phyloP scores from a whole-genome alignment of 306 rosid genomes.

The Vigna nakashimae region DNA sequence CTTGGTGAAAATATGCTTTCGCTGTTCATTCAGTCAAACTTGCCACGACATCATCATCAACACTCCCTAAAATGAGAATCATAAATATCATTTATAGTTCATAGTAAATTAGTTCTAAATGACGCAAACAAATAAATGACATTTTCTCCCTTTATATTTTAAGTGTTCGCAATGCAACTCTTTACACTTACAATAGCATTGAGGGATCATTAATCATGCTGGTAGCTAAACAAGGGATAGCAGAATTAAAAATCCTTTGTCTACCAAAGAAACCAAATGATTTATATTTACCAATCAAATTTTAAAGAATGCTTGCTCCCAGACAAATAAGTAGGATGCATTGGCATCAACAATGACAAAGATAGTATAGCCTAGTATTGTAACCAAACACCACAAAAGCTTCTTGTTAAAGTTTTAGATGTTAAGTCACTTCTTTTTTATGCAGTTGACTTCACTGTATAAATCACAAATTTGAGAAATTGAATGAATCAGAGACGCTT shows the following conservation, averaged over 20 bases:
- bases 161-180: conserved; percentile 17
- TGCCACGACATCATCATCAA: conserved; percentile 36
- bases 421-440: too few relatives aligned
- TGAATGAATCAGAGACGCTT: too few relatives aligned
- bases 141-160: neutral
- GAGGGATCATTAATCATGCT: neutral
- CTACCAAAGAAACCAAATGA: conserved; percentile 9
- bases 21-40: conserved; percentile 32
- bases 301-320: too few relatives aligned
- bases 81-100: conserved; percentile 37
- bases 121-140: conserved; percentile 16
- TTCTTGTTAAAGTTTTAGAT: too few relatives aligned
- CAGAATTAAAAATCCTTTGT: neutral
- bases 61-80: conserved; percentile 46
- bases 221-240: neutral
- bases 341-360: too few relatives aligned
- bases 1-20: conserved; percentile 29
- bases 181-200: neutral
- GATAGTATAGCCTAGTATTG: too few relatives aligned
- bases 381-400: too few relatives aligned
- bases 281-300: neutral
- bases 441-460: too few relatives aligned
- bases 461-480: too few relatives aligned
- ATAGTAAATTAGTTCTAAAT: conserved; percentile 1
- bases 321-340: too few relatives aligned